Base-by-base conservation (phyloP, 768 basidiomycete species). In the Porpolomopsis calyptriformis region DNA sequence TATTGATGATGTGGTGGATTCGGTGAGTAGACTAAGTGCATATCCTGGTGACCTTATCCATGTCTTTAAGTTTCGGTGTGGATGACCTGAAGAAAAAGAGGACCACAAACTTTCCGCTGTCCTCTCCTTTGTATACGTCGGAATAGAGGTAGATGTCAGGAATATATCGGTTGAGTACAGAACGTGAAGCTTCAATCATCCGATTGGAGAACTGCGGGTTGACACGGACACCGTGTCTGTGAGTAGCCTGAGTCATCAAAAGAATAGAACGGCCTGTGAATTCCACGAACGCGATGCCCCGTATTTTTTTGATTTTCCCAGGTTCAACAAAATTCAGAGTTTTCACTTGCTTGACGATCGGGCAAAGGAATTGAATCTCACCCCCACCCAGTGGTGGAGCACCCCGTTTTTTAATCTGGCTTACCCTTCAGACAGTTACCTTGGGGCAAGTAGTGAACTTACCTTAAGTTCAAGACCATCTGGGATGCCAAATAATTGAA, bases 121-220 rank as follows among this genome's bases (percentile, higher is more conserved):
- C 96, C 14, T 89, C 87, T 5, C 93, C 93, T 61, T 96, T 94
- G 67, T 96, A 98, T 19, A 97, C 92, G 52, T 99, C 96, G 3
- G 96, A 94, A 61, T 97, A 94, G 31, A 99, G 78, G 64, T 98
- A 97, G 23, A 97, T 92, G 60, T 99, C 96, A 29, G 96, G 94
- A 48, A 98, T 96, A 61, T 87, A 96, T 3, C 92, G 85, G 61
- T 97, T 98, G 36, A 99, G 70, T 19, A 99, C 73, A 2, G 89
- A 92, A 31, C 96, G 81, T 14, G 89, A 80, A 6, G 93, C 78
- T 55, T 97, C 94, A 41, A 99, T 96, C 83, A 98, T 90, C 31
- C 96, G 78, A 62, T 96, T 96, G 2, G 93, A 96, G 60, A 99
- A 89, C 59, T 98, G 93, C 19, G 96, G 96, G 52, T 82, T 94